A percentile compares a stretch with the other conserved stretches of the same genome.
phyloP scores from a whole-genome alignment of 2,329 filamentous ascomycete species.

The Lizonia empirigonia region DNA sequence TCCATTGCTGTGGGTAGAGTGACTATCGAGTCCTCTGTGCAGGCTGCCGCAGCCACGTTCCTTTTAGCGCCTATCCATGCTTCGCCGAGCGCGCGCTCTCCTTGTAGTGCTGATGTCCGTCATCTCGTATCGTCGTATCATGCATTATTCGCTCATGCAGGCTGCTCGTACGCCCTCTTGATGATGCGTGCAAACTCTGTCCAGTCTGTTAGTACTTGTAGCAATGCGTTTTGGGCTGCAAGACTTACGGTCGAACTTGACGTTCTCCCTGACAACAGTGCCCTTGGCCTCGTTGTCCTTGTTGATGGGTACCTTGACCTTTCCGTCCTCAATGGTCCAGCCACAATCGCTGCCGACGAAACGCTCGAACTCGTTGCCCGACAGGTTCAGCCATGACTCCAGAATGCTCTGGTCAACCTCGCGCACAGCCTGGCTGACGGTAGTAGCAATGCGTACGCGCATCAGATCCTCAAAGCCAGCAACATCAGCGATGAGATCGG shows the following conservation, averaged over 20 bases:
- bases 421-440: slow-evolving; percentile 83
- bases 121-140: slow-evolving; percentile 16
- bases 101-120: slow-evolving; percentile 9
- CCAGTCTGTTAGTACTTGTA: slow-evolving; percentile 18
- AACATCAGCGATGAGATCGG: slow-evolving; percentile 92
- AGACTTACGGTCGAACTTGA: slow-evolving; percentile 75
- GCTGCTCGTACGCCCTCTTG: slow-evolving; percentile 47
- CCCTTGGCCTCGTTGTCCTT: slow-evolving; percentile 92
- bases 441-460: slow-evolving; percentile 84
- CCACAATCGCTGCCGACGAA: slow-evolving; percentile 66
- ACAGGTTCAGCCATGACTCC: slow-evolving; percentile 57
- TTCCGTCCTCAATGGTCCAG: slow-evolving; percentile 75
- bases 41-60: slow-evolving; percentile 11
- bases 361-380: slow-evolving; percentile 55
- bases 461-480: slow-evolving; percentile 93
- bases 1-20: slow-evolving; percentile 15
- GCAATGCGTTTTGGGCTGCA: not conserved
- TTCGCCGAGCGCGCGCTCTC: slow-evolving; percentile 4
- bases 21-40: slow-evolving; percentile 14
- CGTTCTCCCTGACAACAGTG: slow-evolving; percentile 92
- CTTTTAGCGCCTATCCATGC: slow-evolving; percentile 6
- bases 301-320: slow-evolving; percentile 82
- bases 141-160: slow-evolving; percentile 36
- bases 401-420: slow-evolving; percentile 64
- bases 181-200: slow-evolving; percentile 46